phyloP scores from a whole-genome alignment of 768 basidiomycete genomes.

The Amanita pseudoporphyria region DNA sequence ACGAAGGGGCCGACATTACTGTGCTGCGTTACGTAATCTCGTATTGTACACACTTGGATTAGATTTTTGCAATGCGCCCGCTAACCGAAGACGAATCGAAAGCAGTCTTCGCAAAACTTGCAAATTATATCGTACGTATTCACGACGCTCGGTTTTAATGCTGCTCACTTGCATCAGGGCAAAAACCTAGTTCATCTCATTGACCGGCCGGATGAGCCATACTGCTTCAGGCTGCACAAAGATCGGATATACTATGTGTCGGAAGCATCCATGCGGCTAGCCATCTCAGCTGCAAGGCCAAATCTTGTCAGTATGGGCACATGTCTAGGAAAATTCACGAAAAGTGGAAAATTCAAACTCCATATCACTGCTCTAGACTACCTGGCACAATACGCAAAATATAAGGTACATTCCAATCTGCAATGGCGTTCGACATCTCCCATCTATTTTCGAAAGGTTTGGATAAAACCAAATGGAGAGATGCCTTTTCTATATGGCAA shows the following conservation, averaged over 20 bases:
- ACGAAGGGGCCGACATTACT: conserved; percentile 44
- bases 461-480: conserved; percentile 99
- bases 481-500: conserved; percentile 99
- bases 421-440: background rate
- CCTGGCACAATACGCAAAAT: conserved; percentile 93
- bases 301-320: conserved; percentile 92
- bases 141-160: background rate
- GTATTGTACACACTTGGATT: background rate
- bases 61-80: conserved; percentile 65
- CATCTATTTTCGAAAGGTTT: conserved; percentile 47
- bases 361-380: conserved; percentile 92
- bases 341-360: conserved; percentile 95
- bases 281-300: conserved; percentile 84
- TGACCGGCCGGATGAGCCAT: conserved; percentile 88
- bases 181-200: conserved; percentile 95
- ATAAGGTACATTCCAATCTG: conserved; percentile 57
- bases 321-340: conserved; percentile 96
- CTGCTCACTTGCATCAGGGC: conserved; percentile 43
- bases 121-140: conserved; percentile 83
- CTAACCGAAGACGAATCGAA: conserved; percentile 97
- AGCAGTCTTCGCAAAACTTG: conserved; percentile 90
- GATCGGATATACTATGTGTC: conserved; percentile 97
- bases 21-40: conserved; percentile 11
- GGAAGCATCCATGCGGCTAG: conserved; percentile 86
- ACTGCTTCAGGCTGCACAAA: conserved; percentile 92